A percentile compares a stretch with the other conserved stretches of the same genome.
phyloP scores from a whole-genome alignment of 1,139 yeast species.

The Protomyces gravidus region DNA sequence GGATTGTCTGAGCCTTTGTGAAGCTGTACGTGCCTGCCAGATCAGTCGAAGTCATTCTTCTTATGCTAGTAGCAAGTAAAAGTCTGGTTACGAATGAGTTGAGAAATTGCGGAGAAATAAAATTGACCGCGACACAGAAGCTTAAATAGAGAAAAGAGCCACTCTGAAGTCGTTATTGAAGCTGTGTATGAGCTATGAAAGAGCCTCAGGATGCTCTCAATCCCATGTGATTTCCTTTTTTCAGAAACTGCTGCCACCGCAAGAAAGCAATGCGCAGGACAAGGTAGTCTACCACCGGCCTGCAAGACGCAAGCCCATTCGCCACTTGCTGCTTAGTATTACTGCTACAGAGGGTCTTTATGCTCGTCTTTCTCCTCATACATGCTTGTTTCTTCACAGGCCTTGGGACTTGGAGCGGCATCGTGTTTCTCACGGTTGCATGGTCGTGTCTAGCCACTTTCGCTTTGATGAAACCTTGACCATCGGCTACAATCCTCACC shows the following conservation, averaged over 20 bases:
- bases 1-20: slow-evolving; percentile 18
- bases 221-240: background rate
- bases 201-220: background rate
- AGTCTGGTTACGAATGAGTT: background rate
- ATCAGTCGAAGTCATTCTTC: background rate
- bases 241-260: background rate
- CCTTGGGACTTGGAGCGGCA: background rate
- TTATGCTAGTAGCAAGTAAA: no score
- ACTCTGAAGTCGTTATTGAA: background rate
- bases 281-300: background rate
- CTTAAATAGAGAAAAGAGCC: no score
- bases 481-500: background rate
- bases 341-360: background rate
- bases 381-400: background rate
- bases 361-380: background rate
- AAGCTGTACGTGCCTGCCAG: slow-evolving; percentile 11
- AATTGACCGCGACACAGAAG: background rate
- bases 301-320: background rate
- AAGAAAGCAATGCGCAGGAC: background rate
- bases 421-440: background rate
- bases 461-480: slow-evolving; percentile 1
- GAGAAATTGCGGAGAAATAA: background rate
- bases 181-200: background rate
- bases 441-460: background rate
- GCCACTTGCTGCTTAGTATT: background rate